Evolutionary conservation across 1,284 basidiomycete genomes (phyloP).

Genomic region (Nidula niveotomentosa): DNA sequence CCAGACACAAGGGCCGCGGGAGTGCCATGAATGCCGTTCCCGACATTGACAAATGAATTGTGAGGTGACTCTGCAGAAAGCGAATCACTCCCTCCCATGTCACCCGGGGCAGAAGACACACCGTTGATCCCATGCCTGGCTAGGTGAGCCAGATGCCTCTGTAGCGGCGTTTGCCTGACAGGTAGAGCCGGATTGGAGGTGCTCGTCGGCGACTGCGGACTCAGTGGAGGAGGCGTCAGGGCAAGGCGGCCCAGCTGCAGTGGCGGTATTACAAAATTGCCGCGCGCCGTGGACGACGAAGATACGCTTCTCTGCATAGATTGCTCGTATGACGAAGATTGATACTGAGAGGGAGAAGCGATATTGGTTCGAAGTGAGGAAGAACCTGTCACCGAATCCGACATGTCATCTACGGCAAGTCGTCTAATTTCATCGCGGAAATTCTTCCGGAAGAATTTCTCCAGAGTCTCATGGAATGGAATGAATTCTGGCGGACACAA

Average conservation of each 20-base stretch:
- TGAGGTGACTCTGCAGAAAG: slow-evolving; percentile 65
- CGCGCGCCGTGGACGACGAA: slow-evolving; percentile 37
- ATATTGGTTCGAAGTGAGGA: slow-evolving; percentile 26
- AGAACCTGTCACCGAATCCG: slow-evolving; percentile 35
- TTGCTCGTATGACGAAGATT: slow-evolving; percentile 41
- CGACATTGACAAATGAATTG: slow-evolving; percentile 70
- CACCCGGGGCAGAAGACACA: slow-evolving; percentile 71
- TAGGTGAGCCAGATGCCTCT: slow-evolving; percentile 74
- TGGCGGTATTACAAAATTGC: slow-evolving; percentile 42
- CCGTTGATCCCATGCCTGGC: slow-evolving; percentile 79
- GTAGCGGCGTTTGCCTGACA: slow-evolving; percentile 69
- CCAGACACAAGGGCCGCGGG: slow-evolving; percentile 41
- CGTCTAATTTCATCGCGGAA: slow-evolving; percentile 86
- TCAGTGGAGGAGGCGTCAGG: slow-evolving; percentile 42
- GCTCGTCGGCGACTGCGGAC: slow-evolving; percentile 40
- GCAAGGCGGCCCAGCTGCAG: slow-evolving; percentile 43
- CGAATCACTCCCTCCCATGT: slow-evolving; percentile 54
- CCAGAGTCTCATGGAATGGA: slow-evolving; percentile 89
- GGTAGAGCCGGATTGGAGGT: slow-evolving; percentile 25
- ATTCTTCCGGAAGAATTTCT: slow-evolving; percentile 87
- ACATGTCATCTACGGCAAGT: slow-evolving; percentile 46
- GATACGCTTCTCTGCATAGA: slow-evolving; percentile 45
- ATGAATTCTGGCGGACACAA: slow-evolving; percentile 87
- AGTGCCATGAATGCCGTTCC: slow-evolving; percentile 38
- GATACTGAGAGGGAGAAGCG: slow-evolving; percentile 33